Evolutionary conservation across 208 protist genomes (phyloP), one percentile per base, ranked within the genome.

Genomic region (Trypanosoma scelopori): DNA sequence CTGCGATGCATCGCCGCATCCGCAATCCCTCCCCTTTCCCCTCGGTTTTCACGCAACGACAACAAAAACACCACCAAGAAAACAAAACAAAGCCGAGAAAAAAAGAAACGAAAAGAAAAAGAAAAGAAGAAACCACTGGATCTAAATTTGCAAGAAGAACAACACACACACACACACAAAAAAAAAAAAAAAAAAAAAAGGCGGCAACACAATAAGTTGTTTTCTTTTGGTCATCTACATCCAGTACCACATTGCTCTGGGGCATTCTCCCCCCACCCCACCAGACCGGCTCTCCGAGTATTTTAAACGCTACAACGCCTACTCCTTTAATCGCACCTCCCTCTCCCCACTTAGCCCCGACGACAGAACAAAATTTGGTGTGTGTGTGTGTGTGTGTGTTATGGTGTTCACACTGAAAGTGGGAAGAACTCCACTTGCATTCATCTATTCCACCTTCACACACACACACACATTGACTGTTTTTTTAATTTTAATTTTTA

Each of bases 1-100:
- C 45, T 3, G 55, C 4, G 27, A 55, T 41, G 32, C 51, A 65
- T 35, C 43, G 57, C 58, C 51, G 5, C 67, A 73, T 73, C 32
- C 27, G 15, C 9, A 64, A 9, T 32, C 56, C 11, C 45, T 32
- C 37, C 48, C 48, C 32, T 37, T 37, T 37, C 32, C 3, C 32
- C 32, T 37, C 9, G 5, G 5, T 37, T 9, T 37, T 37, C 32
- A 37, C 32, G 9, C 32, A 41, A 35, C 22, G 39, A 16, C 35
- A 63, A 23, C 25, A 35, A 63, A n/a, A n/a, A n/a, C n/a, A n/a
- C n/a, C n/a, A n/a, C n/a, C n/a, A n/a, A n/a, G n/a, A n/a, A n/a
- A n/a, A n/a, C n/a, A n/a, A n/a, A n/a, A n/a, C n/a, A n/a, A n/a
- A n/a, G n/a, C n/a, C n/a, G n/a, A n/a, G n/a, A n/a, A n/a, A n/a